Base-by-base conservation (phyloP, 441 rosid genomes). In the Capsella rubella region DNA sequence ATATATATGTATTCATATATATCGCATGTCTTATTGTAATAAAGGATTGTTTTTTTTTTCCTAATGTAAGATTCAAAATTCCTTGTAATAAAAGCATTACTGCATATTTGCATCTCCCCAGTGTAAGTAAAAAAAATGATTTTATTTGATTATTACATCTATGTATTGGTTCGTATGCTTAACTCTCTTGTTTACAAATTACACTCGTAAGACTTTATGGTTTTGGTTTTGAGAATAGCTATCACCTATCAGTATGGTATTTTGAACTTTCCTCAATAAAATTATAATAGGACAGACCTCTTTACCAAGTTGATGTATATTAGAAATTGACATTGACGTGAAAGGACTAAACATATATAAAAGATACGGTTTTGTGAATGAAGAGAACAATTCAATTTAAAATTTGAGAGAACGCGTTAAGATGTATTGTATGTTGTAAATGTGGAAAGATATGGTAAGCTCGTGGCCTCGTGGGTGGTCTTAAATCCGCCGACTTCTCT, bases 381-480 rank as follows among this genome's bases (percentile, higher is more conserved):
- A 63, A 42, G 31, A 28, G 8, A 46, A 63, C 3, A 15, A 28
- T 4, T 5, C 14, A 4, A n/a, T 14, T n/a, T 3, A 9, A n/a
- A 28, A 14, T 28, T 9, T 9, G 28, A 45, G 5, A 21, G 14
- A 60, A 40, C n/a, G 40, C 60, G 34, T 60, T 39, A 50, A 31
- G 43, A 61, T 71, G 51, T 2, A 63, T 54, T 71, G 51, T 2
- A 63, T 54, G 71, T 12, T 54, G 71, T 12, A 57, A 74, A 49
- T 47, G 46, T 10, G 62, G 27, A 18, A 52, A 40, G 47, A 59
- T 61, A 35, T 45, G 64, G 13, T 15, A 45, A 28, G 66, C 47
- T 69, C 40, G 74, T 67, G 78, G 78, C 73, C 68, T 74, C 78
- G 73, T 75, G 79, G 69, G 69, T 75, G 79, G 69, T 75, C 74